Evolutionary conservation across 176 grass and related monocot species (phyloP).

Genomic region (Urochloa ruziziensis): DNA sequence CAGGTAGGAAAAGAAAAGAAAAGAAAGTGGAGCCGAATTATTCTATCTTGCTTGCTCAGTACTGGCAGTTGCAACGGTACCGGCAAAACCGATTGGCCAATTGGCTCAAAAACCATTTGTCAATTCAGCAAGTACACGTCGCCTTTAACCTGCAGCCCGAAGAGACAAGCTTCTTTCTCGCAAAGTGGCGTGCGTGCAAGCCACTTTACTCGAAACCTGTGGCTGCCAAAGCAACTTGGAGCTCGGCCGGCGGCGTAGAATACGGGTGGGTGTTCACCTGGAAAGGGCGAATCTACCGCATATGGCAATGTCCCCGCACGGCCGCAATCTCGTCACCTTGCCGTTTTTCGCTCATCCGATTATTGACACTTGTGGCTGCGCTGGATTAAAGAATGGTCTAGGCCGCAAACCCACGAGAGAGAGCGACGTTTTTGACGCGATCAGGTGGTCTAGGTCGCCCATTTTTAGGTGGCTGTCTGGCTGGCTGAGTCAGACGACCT

Average conservation of each 20-base stretch:
- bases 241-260: not conserved
- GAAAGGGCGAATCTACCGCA: slow-evolving; percentile 18
- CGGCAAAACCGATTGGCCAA: not conserved
- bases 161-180: not conserved
- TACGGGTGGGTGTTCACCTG: not conserved
- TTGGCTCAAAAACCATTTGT: not conserved
- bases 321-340: slow-evolving; percentile 30
- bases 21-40: not conserved
- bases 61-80: not conserved
- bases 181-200: slow-evolving; percentile 7
- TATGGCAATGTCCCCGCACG: slow-evolving; percentile 37
- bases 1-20: not conserved
- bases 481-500: not conserved
- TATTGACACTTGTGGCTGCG: slow-evolving; percentile 47
- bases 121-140: not conserved
- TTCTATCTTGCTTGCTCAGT: not conserved
- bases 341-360: slow-evolving; percentile 42
- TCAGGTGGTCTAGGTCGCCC: not conserved
- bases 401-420: too few relatives aligned
- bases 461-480: not conserved
- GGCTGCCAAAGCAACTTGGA: not conserved
- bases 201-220: slow-evolving; percentile 4
- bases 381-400: not conserved
- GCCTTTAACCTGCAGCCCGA: not conserved
- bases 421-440: not conserved